These are phyloP conservation scores for Aspergillus transmontanensis DNA, from an alignment of 2,329 filamentous ascomycete species.

Conservation along the genomic window DNA sequence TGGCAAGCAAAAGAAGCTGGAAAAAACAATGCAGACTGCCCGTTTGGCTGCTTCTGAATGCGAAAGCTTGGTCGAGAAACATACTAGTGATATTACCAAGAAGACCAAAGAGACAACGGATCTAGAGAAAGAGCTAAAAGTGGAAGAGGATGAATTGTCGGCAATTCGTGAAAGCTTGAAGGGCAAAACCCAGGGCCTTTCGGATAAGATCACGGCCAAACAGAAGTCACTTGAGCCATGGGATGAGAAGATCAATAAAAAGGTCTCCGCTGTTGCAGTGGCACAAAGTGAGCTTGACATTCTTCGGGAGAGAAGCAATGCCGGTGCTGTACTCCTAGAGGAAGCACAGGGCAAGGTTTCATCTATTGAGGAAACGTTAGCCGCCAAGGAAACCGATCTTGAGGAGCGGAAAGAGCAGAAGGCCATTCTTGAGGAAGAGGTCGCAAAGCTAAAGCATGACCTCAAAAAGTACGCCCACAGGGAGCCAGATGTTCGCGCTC, in stretches of 20 bases:
- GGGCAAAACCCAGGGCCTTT: conserved; percentile 93
- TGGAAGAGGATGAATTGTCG: conserved; percentile 79
- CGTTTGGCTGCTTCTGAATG: conserved; percentile 75
- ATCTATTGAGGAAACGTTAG: conserved; percentile 70
- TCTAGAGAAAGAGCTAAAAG: conserved; percentile 74
- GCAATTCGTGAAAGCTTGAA: conserved; percentile 85
- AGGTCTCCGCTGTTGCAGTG: conserved; percentile 89
- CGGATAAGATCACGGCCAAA: conserved; percentile 86
- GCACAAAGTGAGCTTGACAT: conserved; percentile 94
- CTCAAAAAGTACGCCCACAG: conserved; percentile 71
- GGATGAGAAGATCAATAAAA: conserved; percentile 96
- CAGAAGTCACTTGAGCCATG: conserved; percentile 95
- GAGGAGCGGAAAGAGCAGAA: conserved; percentile 75
- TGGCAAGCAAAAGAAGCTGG: conserved; percentile 90
- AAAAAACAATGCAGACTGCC: conserved; percentile 80
- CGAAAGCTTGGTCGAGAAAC: conserved; percentile 75
- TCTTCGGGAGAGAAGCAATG: conserved; percentile 83
- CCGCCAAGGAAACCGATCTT: conserved; percentile 72
- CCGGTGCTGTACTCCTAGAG: conserved; percentile 79
- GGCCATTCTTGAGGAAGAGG: conserved; percentile 72
- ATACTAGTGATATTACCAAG: conserved; percentile 74
- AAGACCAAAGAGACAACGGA: conserved; percentile 72
- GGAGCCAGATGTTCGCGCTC: conserved; percentile 79
- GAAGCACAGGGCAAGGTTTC: conserved; percentile 80
- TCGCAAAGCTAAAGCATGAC: conserved; percentile 70